A percentile compares a stretch with the other conserved stretches of the same genome.
Conservation (phyloP, 2,329 filamentous ascomycete genomes). For the Calonectria naviculata region DNA sequence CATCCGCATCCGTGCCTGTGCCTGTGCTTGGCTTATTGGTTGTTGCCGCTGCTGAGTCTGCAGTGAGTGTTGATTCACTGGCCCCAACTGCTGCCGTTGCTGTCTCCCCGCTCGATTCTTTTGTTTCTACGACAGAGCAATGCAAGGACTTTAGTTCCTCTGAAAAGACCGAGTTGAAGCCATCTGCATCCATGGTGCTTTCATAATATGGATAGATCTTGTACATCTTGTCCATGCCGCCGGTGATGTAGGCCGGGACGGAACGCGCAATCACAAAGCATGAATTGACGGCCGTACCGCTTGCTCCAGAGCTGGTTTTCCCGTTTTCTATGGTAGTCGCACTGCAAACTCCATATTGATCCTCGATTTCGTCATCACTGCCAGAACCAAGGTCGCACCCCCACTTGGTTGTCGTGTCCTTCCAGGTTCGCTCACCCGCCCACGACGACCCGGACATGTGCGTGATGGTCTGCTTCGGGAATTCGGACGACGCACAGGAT, state of each 20-base stretch:
- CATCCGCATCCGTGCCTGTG: neutral
- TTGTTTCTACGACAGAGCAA: neutral
- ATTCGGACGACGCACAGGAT: constrained; percentile 25
- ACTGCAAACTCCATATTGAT: constrained; percentile 16
- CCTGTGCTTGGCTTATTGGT: too few species aligned
- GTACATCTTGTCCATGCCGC: constrained; percentile 3
- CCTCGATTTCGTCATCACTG: constrained; percentile 1
- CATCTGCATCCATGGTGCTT: neutral
- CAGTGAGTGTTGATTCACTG: neutral
- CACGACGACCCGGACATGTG: constrained; percentile 24
- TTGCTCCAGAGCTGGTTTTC: neutral
- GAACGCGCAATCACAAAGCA: constrained; percentile 8
- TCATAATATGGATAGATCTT: neutral
- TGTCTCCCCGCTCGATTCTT: neutral
- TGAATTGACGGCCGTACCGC: constrained; percentile 20
- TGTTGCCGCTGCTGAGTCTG: too few species aligned
- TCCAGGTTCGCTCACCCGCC: constrained; percentile 24
- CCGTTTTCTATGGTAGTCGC: neutral
- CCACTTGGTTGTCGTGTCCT: constrained; percentile 19
- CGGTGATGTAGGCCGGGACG: constrained; percentile 16
- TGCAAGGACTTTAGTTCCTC: neutral
- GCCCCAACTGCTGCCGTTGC: neutral
- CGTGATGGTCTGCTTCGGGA: constrained; percentile 29
- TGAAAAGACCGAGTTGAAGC: neutral
- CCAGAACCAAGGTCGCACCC: constrained; percentile 21